phyloP scores from a whole-genome alignment of 164 flowering plant species.

The Nymphaea colorata region DNA sequence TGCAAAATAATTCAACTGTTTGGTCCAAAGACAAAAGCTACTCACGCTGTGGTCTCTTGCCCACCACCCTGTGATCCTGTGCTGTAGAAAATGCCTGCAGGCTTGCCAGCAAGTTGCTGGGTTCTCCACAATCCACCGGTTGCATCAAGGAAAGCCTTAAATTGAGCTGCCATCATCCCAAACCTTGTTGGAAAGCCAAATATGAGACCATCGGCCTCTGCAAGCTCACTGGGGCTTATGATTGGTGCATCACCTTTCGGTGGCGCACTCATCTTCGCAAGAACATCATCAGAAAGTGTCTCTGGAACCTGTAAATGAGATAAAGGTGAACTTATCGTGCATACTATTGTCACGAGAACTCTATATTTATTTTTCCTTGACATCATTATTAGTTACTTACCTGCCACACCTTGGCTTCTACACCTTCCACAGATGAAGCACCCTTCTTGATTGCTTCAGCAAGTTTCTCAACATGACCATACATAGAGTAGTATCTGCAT shows the following conservation, averaged over 20 bases:
- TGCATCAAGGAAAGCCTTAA: slow-evolving; percentile 49
- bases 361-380: background rate
- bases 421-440: slow-evolving; percentile 69
- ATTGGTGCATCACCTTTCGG: slow-evolving; percentile 47
- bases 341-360: background rate
- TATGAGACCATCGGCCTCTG: slow-evolving; percentile 53
- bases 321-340: background rate
- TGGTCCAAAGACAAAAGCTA: background rate
- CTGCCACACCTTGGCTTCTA: slow-evolving; percentile 70
- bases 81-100: slow-evolving; percentile 60
- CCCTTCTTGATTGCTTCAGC: slow-evolving; percentile 69
- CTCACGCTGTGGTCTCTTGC: slow-evolving; percentile 64
- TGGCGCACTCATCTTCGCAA: slow-evolving; percentile 53
- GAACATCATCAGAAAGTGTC: slow-evolving; percentile 44
- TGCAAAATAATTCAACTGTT: too few species aligned
- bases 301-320: slow-evolving; percentile 41
- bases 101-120: slow-evolving; percentile 50
- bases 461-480: slow-evolving; percentile 67
- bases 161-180: slow-evolving; percentile 65
- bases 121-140: slow-evolving; percentile 56
- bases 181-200: slow-evolving; percentile 70
- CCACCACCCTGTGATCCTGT: slow-evolving; percentile 70
- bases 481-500: slow-evolving; percentile 67
- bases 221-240: slow-evolving; percentile 34
- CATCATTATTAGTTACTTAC: slow-evolving; percentile 11